These are phyloP conservation scores for Globisporangium spiculum DNA, from an alignment of 352 stramenopile species.

Conservation along the genomic window DNA sequence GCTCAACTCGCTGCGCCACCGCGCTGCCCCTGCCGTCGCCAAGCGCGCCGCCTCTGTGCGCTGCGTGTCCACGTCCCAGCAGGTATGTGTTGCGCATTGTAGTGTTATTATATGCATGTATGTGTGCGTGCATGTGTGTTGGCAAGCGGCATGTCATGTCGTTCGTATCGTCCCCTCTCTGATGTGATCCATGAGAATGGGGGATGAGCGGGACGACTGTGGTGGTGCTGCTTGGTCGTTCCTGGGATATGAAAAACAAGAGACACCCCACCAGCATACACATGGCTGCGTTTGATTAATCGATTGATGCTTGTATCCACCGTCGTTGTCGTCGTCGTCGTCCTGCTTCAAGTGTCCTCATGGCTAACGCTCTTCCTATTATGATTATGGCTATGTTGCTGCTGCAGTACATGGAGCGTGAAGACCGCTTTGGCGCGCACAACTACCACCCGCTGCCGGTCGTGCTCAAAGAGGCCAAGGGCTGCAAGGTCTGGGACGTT, in stretches of 20 bases:
- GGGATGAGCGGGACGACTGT: not conserved
- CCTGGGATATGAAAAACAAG: not conserved
- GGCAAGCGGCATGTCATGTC: not conserved
- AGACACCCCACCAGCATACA: not conserved
- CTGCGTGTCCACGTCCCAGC: constrained; percentile 39
- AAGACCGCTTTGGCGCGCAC: constrained; percentile 94
- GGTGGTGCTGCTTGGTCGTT: not conserved
- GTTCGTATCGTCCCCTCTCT: not conserved
- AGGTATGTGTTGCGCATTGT: constrained; percentile 23
- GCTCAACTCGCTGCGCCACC: constrained; percentile 3
- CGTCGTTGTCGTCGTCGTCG: not conserved
- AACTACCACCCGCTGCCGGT: constrained; percentile 99
- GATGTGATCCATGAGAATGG: not conserved
- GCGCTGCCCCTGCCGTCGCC: constrained; percentile 3
- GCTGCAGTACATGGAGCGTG: constrained; percentile 70
- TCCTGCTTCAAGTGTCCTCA: constrained; percentile 1
- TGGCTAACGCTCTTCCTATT: not conserved
- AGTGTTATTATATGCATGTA: not conserved
- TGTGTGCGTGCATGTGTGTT: constrained; percentile 4
- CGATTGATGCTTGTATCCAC: not conserved
- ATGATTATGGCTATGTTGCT: not conserved
- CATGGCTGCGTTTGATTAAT: not conserved
- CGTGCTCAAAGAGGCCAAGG: constrained; percentile 89
- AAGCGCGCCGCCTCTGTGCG: constrained; percentile 20
- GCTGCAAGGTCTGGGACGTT: constrained; percentile 96